Percentiles rank a stretch among this genome's conserved stretches.
Evolutionary conservation across 768 basidiomycete genomes (phyloP).

Genomic region (Dioszegia aurantiaca): DNA sequence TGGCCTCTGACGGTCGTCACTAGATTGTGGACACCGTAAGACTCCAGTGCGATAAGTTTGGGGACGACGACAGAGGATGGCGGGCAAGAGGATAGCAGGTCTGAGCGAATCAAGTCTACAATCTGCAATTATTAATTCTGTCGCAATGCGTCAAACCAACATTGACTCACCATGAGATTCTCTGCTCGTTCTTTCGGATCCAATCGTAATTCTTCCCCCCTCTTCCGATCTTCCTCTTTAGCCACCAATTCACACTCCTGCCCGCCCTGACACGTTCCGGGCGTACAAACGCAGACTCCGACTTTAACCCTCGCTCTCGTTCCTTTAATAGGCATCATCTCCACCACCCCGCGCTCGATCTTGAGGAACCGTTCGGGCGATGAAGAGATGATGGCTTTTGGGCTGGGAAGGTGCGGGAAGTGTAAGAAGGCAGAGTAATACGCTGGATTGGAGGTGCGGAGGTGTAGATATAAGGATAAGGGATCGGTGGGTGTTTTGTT

Average conservation of each 20-base stretch:
- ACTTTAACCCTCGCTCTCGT: conserved; percentile 61
- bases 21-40: conserved; percentile 92
- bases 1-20: conserved; percentile 87
- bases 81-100: conserved; percentile 72
- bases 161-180: conserved; percentile 70
- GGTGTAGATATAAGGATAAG: conserved; percentile 51
- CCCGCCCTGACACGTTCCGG: conserved; percentile 63
- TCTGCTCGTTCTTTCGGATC: conserved; percentile 85
- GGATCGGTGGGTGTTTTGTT: conserved; percentile 26
- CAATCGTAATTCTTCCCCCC: conserved; percentile 42
- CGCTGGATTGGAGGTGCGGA: conserved; percentile 77
- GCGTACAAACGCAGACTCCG: conserved; percentile 39
- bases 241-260: conserved; percentile 54
- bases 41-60: conserved; percentile 82
- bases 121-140: conserved; percentile 56
- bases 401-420: conserved; percentile 41
- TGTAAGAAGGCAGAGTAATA: conserved; percentile 73
- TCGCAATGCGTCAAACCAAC: background rate
- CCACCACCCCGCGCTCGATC: conserved; percentile 66
- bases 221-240: conserved; percentile 28
- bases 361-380: conserved; percentile 89
- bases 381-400: conserved; percentile 68
- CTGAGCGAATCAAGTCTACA: conserved; percentile 90
- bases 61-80: conserved; percentile 77
- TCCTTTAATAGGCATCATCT: conserved; percentile 92